Evolutionary conservation across 495 filamentous ascomycete species (phyloP).

Genomic region (Monascus purpureus): DNA sequence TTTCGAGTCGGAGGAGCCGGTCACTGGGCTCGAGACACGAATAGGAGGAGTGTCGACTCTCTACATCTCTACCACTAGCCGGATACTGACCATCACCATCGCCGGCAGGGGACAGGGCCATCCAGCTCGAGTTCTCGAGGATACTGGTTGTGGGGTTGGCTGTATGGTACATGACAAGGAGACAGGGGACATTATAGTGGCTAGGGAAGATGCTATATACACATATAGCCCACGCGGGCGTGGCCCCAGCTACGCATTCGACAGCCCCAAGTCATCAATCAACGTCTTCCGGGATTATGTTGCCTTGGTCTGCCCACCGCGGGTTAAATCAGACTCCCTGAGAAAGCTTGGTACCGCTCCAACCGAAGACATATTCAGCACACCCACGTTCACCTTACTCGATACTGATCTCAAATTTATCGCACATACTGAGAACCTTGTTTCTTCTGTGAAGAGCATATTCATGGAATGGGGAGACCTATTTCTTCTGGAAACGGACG

Average conservation of each 20-base stretch:
- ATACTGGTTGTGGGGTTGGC: constrained; percentile 73
- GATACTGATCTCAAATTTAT: constrained; percentile 86
- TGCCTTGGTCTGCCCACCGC: constrained; percentile 74
- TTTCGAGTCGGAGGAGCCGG: constrained; percentile 91
- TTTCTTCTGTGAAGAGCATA: constrained; percentile 62
- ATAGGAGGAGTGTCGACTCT: constrained; percentile 52
- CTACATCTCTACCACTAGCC: constrained; percentile 81
- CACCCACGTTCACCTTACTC: constrained; percentile 72
- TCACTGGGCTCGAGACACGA: constrained; percentile 66
- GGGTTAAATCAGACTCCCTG: constrained; percentile 38
- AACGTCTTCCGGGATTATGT: constrained; percentile 76
- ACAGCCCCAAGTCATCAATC: constrained; percentile 76
- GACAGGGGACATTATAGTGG: constrained; percentile 76
- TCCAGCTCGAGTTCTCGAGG: constrained; percentile 74
- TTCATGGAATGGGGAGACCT: constrained; percentile 87
- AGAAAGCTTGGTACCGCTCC: constrained; percentile 53
- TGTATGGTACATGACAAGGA: constrained; percentile 80
- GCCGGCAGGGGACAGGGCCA: constrained; percentile 79
- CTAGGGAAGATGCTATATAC: constrained; percentile 87
- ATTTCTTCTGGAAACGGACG: constrained; percentile 75
- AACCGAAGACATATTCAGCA: constrained; percentile 62
- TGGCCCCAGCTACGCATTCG: constrained; percentile 76
- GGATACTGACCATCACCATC: constrained; percentile 77
- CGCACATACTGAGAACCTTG: constrained; percentile 72
- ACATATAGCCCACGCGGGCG: constrained; percentile 78